Evolutionary conservation across 2,329 filamentous ascomycete species (phyloP), one percentile per base, ranked within the genome.

Genomic region (Penicillium sp.): DNA sequence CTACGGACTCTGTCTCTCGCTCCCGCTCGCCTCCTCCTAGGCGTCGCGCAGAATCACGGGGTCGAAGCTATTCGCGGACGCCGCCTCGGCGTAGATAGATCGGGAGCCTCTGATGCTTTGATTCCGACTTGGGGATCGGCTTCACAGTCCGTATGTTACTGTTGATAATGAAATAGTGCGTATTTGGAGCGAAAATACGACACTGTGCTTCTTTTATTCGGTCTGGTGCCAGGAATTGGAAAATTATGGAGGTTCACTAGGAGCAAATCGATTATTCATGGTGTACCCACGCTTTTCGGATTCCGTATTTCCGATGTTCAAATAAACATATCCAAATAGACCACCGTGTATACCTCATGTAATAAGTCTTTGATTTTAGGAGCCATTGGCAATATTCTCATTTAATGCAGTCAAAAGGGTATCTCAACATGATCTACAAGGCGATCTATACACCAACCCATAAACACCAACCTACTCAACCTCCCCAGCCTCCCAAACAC

Each of bases 401-500:
- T 41, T n/a, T 19, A 40, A 41, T 40, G 17, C 8, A 41, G 13
- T 54, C 43, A 45, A 54, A 38, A 38, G 52, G 56, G 55, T 58
- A 58, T 58, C 53, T 55, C 38, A 45, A 44, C 45, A 40, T 31
- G 29, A 48, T 40, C 47, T 35, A 46, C 32, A 24, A 47, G 24
- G 28, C 35, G n/a, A 28, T 38, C 38, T 43, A 26, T 32, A 42
- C 39, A 38, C 29, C 21, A 49, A 31, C 26, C 34, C 34, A 43
- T 31, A n/a, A 26, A 46, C 32, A 33, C 32, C 26, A 29, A 12
- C 29, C 24, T 48, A 51, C 22, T 52, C 51, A 24, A 43, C 45
- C 45, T 59, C 56, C 6, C 53, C 56, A n/a, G 67, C 80, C 68
- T 96, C 91, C 64, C 79, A 83, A 22, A 83, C 72, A 69, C 93